Evolutionary conservation across 495 filamentous ascomycete species (phyloP).

Genomic region (Amphirosellinia nigrospora): DNA sequence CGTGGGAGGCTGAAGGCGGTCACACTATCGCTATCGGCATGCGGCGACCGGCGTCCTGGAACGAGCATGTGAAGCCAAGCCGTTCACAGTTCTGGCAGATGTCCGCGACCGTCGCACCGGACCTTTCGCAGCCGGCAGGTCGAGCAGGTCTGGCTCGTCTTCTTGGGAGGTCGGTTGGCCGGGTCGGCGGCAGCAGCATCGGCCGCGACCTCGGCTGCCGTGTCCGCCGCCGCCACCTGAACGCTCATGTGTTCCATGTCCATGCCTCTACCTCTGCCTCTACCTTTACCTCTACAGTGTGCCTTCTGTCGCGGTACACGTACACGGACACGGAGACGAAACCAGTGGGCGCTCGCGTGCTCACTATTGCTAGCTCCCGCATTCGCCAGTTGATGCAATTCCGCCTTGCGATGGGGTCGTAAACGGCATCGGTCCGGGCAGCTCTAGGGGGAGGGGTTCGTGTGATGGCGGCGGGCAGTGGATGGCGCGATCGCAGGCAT

Average conservation of each 20-base stretch:
- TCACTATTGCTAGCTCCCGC: slow-evolving; percentile 23
- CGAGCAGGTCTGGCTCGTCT: slow-evolving; percentile 50
- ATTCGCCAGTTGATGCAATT: slow-evolving; percentile 24
- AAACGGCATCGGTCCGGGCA: slow-evolving; percentile 26
- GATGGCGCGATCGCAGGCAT: slow-evolving; percentile 25
- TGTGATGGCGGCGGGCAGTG: background rate
- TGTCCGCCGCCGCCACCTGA: slow-evolving; percentile 42
- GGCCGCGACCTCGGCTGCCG: slow-evolving; percentile 43
- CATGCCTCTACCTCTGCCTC: slow-evolving; percentile 39
- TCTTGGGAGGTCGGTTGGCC: slow-evolving; percentile 41
- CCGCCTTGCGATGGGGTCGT: slow-evolving; percentile 25
- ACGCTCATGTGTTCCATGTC: slow-evolving; percentile 46
- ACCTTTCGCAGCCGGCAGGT: slow-evolving; percentile 58
- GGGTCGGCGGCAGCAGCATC: slow-evolving; percentile 41
- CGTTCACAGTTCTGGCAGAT: slow-evolving; percentile 57
- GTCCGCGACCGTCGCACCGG: slow-evolving; percentile 52
- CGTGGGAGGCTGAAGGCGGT: slow-evolving; percentile 49
- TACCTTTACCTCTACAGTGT: no score
- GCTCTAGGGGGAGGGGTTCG: slow-evolving; percentile 4
- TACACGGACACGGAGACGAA: no score
- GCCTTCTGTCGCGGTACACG: no score
- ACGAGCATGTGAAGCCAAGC: slow-evolving; percentile 56
- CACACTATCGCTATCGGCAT: slow-evolving; percentile 37
- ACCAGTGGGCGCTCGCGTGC: slow-evolving; percentile 20
- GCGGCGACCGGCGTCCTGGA: slow-evolving; percentile 46